Conservation (phyloP, 2,329 filamentous ascomycete species). For the Pseudogymnoascus sp. region DNA sequence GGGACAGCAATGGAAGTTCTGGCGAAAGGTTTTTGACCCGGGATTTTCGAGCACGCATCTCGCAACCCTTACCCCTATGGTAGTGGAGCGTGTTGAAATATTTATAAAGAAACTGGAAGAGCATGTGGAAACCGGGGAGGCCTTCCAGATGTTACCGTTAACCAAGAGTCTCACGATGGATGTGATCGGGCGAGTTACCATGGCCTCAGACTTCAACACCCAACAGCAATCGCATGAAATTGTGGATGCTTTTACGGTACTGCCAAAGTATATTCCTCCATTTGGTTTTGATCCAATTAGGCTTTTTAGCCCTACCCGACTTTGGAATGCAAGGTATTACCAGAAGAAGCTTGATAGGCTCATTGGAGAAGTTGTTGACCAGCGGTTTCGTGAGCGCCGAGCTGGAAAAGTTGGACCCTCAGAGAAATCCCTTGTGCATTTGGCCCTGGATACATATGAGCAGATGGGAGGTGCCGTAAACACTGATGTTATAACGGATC, state of each 20-base stretch:
- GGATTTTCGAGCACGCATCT: not conserved
- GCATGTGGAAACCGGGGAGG: constrained; percentile 12
- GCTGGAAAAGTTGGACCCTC: constrained; percentile 11
- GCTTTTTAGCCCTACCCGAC: constrained; percentile 12
- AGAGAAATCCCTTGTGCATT: constrained; percentile 17
- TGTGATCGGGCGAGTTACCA: constrained; percentile 16
- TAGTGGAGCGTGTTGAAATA: constrained; percentile 6
- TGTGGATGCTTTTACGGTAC: constrained; percentile 1
- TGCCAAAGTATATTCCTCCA: not conserved
- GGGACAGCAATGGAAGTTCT: not conserved
- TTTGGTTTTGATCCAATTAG: not conserved
- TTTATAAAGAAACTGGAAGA: constrained; percentile 18
- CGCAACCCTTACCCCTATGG: not conserved
- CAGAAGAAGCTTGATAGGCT: constrained; percentile 13
- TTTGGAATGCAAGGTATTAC: constrained; percentile 15
- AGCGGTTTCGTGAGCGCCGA: constrained; percentile 13
- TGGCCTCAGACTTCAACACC: constrained; percentile 16
- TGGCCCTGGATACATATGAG: constrained; percentile 17
- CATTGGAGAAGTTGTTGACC: constrained; percentile 14
- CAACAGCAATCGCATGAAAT: constrained; percentile 16
- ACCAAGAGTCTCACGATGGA: constrained; percentile 16
- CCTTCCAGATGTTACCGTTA: constrained; percentile 12
- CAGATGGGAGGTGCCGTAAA: constrained; percentile 12
- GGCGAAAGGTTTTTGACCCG: not conserved
- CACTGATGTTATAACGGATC: constrained; percentile 11